A percentile compares a stretch with the other conserved stretches of the same genome.
Conservation (phyloP, 805 yeast species). For the Kregervanrija fluxuum region DNA sequence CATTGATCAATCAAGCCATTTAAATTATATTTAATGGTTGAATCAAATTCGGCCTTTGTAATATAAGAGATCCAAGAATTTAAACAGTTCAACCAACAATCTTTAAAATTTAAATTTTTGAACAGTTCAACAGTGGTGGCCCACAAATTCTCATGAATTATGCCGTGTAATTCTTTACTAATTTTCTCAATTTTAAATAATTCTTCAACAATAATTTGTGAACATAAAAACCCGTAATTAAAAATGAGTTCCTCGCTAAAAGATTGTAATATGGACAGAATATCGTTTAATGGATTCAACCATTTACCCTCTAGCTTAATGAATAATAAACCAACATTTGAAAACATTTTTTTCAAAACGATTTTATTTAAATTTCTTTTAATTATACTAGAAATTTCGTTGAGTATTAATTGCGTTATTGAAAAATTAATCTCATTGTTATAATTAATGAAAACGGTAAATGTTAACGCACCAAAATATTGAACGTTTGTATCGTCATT, state of each 20-base stretch:
- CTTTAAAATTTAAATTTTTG: not conserved
- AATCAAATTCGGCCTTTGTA: constrained; percentile 30
- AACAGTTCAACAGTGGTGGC: constrained; percentile 15
- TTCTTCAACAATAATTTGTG: constrained; percentile 48
- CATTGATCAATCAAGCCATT: constrained; percentile 10
- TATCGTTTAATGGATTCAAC: constrained; percentile 30
- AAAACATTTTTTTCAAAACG: constrained; percentile 10
- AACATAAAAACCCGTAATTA: constrained; percentile 22
- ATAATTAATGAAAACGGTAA: constrained; percentile 38
- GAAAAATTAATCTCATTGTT: constrained; percentile 4
- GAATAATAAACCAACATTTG: constrained; percentile 7
- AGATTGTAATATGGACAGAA: not conserved
- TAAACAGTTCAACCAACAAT: constrained; percentile 25
- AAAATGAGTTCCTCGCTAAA: not conserved
- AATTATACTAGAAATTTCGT: constrained; percentile 6
- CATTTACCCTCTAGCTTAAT: constrained; percentile 21
- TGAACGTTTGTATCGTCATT: constrained; percentile 40
- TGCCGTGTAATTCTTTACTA: constrained; percentile 30
- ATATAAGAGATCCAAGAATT: constrained; percentile 32
- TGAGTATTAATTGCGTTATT: not conserved
- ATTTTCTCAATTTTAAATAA: constrained; percentile 31
- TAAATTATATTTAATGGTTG: constrained; percentile 22
- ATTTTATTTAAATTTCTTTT: constrained; percentile 1
- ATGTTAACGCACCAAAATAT: constrained; percentile 79
- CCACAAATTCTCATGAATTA: constrained; percentile 31